Evolutionary conservation across 108 stramenopile genomes (phyloP).

Genomic region (Nitzschia palea): DNA sequence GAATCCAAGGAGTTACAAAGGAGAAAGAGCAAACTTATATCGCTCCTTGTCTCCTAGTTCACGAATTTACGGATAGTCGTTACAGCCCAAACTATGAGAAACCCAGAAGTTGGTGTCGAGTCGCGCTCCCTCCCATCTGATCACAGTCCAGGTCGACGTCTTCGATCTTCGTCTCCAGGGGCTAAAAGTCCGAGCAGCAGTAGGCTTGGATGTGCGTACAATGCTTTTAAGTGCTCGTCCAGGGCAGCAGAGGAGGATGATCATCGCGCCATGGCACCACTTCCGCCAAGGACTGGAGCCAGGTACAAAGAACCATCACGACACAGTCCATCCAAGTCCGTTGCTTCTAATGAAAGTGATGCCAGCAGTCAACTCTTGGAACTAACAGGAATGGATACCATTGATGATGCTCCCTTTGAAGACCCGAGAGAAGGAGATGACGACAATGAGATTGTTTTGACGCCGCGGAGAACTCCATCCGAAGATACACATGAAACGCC

Average conservation of each 20-base stretch:
- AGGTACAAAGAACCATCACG: neutral
- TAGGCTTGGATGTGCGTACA: constrained; percentile 2
- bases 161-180: too few species aligned
- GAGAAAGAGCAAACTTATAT: too few species aligned
- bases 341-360: neutral
- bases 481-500: constrained; percentile 16
- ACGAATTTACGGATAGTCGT: too few species aligned
- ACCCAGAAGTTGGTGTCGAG: too few species aligned
- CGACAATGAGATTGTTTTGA: neutral
- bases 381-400: neutral
- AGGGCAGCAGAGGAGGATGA: constrained; percentile 8
- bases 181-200: too few species aligned
- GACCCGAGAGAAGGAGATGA: constrained; percentile 1
- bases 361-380: neutral
- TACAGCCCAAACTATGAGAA: too few species aligned
- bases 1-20: too few species aligned
- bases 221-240: constrained; percentile 15
- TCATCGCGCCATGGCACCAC: neutral
- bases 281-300: neutral
- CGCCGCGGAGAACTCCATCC: neutral
- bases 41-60: too few species aligned
- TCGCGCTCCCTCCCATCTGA: too few species aligned
- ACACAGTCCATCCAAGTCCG: neutral
- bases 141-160: too few species aligned
- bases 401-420: constrained; percentile 14